Percentiles rank a stretch among this genome's conserved stretches.
phyloP scores from a whole-genome alignment of 129 eudicot species.

The Artemisia tridentata region DNA sequence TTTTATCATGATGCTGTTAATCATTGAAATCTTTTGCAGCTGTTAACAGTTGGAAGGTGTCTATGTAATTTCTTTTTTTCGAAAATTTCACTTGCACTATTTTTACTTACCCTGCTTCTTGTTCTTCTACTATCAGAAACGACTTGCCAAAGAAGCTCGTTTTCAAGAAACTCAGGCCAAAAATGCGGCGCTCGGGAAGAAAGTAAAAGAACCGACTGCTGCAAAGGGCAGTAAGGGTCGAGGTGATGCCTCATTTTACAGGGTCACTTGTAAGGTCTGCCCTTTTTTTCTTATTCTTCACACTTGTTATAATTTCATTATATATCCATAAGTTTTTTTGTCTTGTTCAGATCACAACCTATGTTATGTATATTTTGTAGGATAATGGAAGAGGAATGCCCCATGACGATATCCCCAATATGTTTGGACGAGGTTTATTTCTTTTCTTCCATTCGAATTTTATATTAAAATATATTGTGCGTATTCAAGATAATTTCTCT shows the following conservation, averaged over 20 bases:
- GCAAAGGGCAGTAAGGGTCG: slow-evolving; percentile 70
- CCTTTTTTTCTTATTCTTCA: slow-evolving; percentile 17
- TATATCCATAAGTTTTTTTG: background rate
- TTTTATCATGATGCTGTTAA: background rate
- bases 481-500: slow-evolving; percentile 18
- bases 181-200: slow-evolving; percentile 86
- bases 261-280: slow-evolving; percentile 95
- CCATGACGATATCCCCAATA: slow-evolving; percentile 97
- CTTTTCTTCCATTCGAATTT: slow-evolving; percentile 16
- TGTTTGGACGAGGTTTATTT: slow-evolving; percentile 93
- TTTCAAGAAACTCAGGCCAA: slow-evolving; percentile 84
- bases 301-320: background rate
- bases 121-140: slow-evolving; percentile 50
- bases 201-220: slow-evolving; percentile 65
- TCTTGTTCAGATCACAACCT: slow-evolving; percentile 1
- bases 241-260: slow-evolving; percentile 86
- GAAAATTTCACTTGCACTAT: background rate
- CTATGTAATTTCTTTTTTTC: background rate
- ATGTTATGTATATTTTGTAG: slow-evolving; percentile 36
- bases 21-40: no score
- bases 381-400: slow-evolving; percentile 99
- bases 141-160: slow-evolving; percentile 98
- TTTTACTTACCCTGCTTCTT: slow-evolving; percentile 4
- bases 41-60: slow-evolving; percentile 18
- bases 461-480: slow-evolving; percentile 3